A percentile compares a stretch with the other conserved stretches of the same genome.
Conservation (phyloP, 306 rosid species). For the Citrullus colocynthis region DNA sequence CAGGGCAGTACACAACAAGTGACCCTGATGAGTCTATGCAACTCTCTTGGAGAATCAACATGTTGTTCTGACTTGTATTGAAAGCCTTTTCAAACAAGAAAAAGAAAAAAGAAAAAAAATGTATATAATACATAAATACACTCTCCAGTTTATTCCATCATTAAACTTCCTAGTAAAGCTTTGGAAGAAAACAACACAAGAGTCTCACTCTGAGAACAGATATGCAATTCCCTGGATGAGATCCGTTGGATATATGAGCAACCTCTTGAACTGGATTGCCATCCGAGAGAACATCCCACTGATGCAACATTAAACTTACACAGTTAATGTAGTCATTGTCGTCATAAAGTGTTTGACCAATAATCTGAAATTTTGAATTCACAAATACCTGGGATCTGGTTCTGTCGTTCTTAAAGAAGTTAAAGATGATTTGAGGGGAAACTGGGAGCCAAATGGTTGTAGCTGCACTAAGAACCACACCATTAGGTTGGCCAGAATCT, state of each 20-base stretch:
- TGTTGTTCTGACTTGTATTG: constrained; percentile 83
- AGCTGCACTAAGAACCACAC: constrained; percentile 81
- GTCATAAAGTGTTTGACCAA: background rate
- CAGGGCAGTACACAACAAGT: constrained; percentile 75
- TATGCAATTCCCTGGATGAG: constrained; percentile 85
- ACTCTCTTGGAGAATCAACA: constrained; percentile 90
- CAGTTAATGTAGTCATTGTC: background rate
- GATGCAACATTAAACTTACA: background rate
- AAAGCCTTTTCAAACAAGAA: constrained; percentile 29
- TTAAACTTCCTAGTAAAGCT: background rate
- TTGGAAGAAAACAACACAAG: background rate
- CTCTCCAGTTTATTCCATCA: background rate
- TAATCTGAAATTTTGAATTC: background rate
- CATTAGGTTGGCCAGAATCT: constrained; percentile 80
- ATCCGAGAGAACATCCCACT: constrained; percentile 97
- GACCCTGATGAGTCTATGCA: constrained; percentile 83
- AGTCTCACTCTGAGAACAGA: constrained; percentile 65
- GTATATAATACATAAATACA: background rate
- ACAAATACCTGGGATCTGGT: constrained; percentile 68
- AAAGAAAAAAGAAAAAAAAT: background rate
- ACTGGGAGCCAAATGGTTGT: constrained; percentile 89
- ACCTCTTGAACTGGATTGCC: constrained; percentile 84
- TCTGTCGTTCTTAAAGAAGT: constrained; percentile 84
- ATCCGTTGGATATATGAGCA: constrained; percentile 88
- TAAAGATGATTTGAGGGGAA: constrained; percentile 71